Evolutionary conservation across 139 green algal genomes (phyloP), one percentile per base, ranked within the genome.

Genomic region (Gonium pectorale): DNA sequence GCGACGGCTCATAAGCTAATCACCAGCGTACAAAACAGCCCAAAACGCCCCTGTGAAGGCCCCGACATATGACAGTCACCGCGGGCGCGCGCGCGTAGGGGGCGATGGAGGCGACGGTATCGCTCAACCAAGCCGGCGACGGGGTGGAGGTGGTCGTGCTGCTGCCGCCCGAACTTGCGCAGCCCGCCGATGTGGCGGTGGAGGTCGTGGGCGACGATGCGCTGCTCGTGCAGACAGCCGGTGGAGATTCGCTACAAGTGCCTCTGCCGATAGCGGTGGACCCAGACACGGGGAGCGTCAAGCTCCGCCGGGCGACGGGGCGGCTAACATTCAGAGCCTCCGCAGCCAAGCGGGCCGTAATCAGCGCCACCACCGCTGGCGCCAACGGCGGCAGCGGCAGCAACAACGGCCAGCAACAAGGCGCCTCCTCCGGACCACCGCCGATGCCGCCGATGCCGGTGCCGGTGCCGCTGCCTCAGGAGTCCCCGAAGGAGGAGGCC

Each of bases 201-300:
- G 74, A 82, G n/a, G 74, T 82, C 56, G 2, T 82, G 5, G 59
- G 59, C 29, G n/a, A 82, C 27, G 74, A 60, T 17, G 22, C 27
- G 6, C 40, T 82, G 33, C 59, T 60, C 6, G 5, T 82, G 11
- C 74, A 71, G 60, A 35, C 74, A 6, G 73, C 26, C 54, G 43
- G 54, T 26, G 59, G 56, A 11, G 6, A 38, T 15, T 26, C 59
- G 2, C 15, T 49, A 4, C 35, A 46, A 21, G n/a, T 83, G 77
- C 26, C n/a, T 6, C 62, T 83, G 8, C 77, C 77, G 2, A 6
- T 52, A 2, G 3, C 60, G 22, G 31, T 83, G 7, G 43, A 74
- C 31, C 60, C 77, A 2, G 77, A 83, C 43, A 52, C 77, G 7
- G 77, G 40, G 7, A 9, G 43, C 2, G 77, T 83, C 0, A 31